phyloP scores from a whole-genome alignment of 805 yeast genomes.

The Wickerhamiella cacticola region DNA sequence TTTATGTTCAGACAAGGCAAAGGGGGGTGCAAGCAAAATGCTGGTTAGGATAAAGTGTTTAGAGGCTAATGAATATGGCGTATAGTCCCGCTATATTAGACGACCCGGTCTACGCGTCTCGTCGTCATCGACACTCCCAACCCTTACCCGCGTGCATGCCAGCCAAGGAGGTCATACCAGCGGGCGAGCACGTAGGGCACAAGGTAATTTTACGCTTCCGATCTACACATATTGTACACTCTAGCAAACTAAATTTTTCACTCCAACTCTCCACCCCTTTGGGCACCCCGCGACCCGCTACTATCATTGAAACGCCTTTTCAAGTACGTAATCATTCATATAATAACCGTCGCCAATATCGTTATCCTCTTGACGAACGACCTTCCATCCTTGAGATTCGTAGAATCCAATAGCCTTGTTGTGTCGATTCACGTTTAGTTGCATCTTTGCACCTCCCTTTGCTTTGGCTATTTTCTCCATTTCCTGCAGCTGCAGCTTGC shows the following conservation, averaged over 20 bases:
- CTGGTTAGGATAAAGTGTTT: too few relatives aligned
- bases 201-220: neutral
- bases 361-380: neutral
- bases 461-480: constrained; percentile 1
- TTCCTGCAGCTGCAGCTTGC: constrained; percentile 3
- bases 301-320: constrained; percentile 3
- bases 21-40: too few relatives aligned
- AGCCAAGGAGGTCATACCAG: too few relatives aligned
- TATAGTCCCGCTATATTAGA: too few relatives aligned
- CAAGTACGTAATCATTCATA: constrained; percentile 11
- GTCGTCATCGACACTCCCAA: neutral
- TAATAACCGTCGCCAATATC: constrained; percentile 10
- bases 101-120: neutral
- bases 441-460: neutral
- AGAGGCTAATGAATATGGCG: too few relatives aligned
- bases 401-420: constrained; percentile 8
- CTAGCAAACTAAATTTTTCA: neutral
- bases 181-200: too few relatives aligned
- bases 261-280: too few relatives aligned
- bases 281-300: too few relatives aligned
- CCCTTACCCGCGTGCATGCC: neutral
- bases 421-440: constrained; percentile 6
- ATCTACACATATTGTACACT: too few relatives aligned
- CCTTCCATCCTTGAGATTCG: constrained; percentile 7
- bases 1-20: neutral